Base-by-base conservation (phyloP, 495 filamentous ascomycete genomes). In the Neurospora sp. region DNA sequence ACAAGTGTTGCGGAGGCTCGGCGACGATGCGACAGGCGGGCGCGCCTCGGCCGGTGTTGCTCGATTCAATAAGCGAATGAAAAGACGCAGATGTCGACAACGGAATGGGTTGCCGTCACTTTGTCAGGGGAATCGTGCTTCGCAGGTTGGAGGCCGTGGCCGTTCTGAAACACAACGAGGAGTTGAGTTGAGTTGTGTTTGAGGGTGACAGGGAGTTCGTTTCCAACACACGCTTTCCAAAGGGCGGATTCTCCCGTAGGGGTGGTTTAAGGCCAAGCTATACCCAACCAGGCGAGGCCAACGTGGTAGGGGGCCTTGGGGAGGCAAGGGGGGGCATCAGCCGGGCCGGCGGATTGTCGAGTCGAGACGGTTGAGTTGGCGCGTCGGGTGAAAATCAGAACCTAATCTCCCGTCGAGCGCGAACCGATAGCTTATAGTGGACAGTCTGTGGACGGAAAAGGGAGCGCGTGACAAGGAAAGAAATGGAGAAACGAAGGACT, bases 91-190 rank as follows among this genome's bases (percentile, higher is more conserved):
- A 40, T 75, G 75, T 74, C 78, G 74, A 71, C 74, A 71, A 74
- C 71, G 72, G 71, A 40, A 45, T 27, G 70, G 70, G 71, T 68
- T 71, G 74, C 70, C 69, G 71, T 68, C 61, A 69, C 53, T 65
- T 35, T 65, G 53, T 65, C 69, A 72, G 74, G 71, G 73, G 72
- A 74, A 75, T 75, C 74, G 72, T 78, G 77, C 69, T 74, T 77
- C 73, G 74, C 65, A 74, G 74, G 77, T 70, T 79, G 77, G 75
- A 78, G 73, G 77, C 76, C 70, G 79, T 76, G 77, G 79, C 75
- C 71, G 76, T 75, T 79, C 82, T 84, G 83, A 84, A 85, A 86
- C 82, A 83, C 77, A 74, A 71, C 69, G 80, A 81, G 79, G 77
- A 79, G 80, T 76, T 82, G 81, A 78, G 80, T 73, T 65, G 81